Conservation (phyloP, 106 monocot species). For the Dactylorhiza incarnata region DNA sequence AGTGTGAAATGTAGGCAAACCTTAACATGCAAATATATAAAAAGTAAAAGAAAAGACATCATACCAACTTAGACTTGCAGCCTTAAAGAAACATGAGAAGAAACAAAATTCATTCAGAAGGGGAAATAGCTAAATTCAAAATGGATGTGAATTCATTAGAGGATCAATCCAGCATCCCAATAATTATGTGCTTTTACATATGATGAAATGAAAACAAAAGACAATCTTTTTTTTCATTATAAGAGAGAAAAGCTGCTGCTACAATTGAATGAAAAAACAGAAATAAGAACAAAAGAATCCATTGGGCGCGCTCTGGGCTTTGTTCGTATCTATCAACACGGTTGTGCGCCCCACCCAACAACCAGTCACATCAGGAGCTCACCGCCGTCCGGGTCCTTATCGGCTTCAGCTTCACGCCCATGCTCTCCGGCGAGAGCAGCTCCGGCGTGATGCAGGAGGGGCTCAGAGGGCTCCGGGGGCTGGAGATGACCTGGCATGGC, state of each 20-base stretch:
- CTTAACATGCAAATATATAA: too few species aligned
- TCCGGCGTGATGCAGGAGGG: slow-evolving; percentile 51
- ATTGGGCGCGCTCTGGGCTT: background rate
- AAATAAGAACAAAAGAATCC: background rate
- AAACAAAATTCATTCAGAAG: background rate
- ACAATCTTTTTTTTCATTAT: background rate
- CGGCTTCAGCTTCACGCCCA: slow-evolving; percentile 65
- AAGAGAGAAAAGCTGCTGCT: background rate
- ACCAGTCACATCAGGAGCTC: background rate
- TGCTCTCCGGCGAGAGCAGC: slow-evolving; percentile 57
- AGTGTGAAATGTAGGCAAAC: too few species aligned
- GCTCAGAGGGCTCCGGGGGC: slow-evolving; percentile 66
- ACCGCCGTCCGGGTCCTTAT: slow-evolving; percentile 49
- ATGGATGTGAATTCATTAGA: background rate
- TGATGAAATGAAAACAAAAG: background rate
- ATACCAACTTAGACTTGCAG: background rate
- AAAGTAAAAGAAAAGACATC: too few species aligned
- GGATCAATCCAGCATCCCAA: background rate
- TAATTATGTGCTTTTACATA: background rate
- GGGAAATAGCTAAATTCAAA: background rate
- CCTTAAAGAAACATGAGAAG: background rate
- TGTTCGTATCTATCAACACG: background rate
- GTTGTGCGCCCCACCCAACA: background rate
- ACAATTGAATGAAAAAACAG: background rate
- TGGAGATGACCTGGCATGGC: slow-evolving; percentile 30